Base-by-base conservation (phyloP, 225 moss, liverwort and hornwort species). In the Antitrichia curtipendula region DNA sequence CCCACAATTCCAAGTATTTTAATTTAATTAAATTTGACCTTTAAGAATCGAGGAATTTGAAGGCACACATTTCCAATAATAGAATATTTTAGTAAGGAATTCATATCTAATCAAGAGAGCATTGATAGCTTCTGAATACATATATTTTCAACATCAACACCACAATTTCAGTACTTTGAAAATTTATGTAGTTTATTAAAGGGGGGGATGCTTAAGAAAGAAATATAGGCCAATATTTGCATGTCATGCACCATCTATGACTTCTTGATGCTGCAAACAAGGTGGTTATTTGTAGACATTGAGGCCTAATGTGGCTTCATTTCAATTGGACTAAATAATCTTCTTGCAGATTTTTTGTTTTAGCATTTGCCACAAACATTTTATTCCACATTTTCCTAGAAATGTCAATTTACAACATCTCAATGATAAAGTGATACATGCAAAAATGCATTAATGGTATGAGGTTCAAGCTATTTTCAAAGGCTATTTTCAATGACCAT, bases 261-360 rank as follows among this genome's bases (percentile, higher is more conserved):
- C 7, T 66, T 66, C 1, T 66, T n/a, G 12, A n/a, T 66, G 22
- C 4, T 0, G 1, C 12, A n/a, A n/a, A 66, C 12, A n/a, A 66
- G 7, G 7, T 1, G 1, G 21, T 21, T 66, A 6, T 36, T 1
- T 3, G 1, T 9, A 31, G 5, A 32, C 5, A 4, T 32, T 1
- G 2, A 65, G 36, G 3, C 36, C 6, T 10, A 19, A 36, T 3
- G n/a, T n/a, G n/a, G n/a, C n/a, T n/a, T n/a, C n/a, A n/a, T n/a
- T n/a, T n/a, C n/a, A n/a, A n/a, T 1, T 0, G 0, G 1, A 38
- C 4, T n/a, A 22, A n/a, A n/a, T n/a, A n/a, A 22, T 68, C 7
- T 22, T 68, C 4, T n/a, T 38, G 68, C 0, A 1, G 2, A 4
- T 0, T 38, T 7, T 66, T 66, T 66, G 21, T 4, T 0, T 12